Base-by-base conservation (phyloP, 75 land plant species). In the Cunninghamia lanceolata region DNA sequence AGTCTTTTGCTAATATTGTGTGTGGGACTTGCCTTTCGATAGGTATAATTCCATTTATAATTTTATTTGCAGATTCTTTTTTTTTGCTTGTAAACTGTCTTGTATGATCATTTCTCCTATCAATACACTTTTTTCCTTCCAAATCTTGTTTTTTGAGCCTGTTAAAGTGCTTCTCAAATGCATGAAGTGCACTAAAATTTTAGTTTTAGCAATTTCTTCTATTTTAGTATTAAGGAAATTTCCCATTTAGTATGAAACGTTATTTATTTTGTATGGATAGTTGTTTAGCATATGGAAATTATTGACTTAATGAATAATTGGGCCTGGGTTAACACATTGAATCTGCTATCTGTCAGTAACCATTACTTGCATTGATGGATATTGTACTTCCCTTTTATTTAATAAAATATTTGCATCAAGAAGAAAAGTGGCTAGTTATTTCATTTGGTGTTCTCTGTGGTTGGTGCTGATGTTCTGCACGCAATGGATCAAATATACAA, bases 1-100 rank as follows among this genome's bases (percentile, higher is more conserved):
- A 94, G 85, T 99, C 99, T 56, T 96, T 95, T 91, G 96, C 96
- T 50, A 98, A 98, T 86, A 94, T 98, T 79, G 87, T 98, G 36
- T 85, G 94, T 85, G 99, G 99, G 52, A 91, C 94, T 54, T 98
- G 99, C 84, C 89, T 98, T 36, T 94, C 98, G 34, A 90, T 98
- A 70, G 99, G 99, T 97, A 89, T 15, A 38, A 21, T 39, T 21
- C 54, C 79, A 50, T 50, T 50, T 50, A 50, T 2, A 50, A 14
- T 50, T n/a, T 32, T 80, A 25, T 83, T 13, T 42, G 15, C 25
- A 4, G 53, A 43, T 46, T n/a, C 28, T 13, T 9, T 46, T 9
- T 46, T 46, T 83, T 30, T 83, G 76, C 14, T 39, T 16, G 38
- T 17, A 35, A 36, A 35, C 2, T 34, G 21, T 78, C 4, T 16